Evolutionary conservation across 2,329 filamentous ascomycete genomes (phyloP).

Genomic region (Pezicula rhizophila): DNA sequence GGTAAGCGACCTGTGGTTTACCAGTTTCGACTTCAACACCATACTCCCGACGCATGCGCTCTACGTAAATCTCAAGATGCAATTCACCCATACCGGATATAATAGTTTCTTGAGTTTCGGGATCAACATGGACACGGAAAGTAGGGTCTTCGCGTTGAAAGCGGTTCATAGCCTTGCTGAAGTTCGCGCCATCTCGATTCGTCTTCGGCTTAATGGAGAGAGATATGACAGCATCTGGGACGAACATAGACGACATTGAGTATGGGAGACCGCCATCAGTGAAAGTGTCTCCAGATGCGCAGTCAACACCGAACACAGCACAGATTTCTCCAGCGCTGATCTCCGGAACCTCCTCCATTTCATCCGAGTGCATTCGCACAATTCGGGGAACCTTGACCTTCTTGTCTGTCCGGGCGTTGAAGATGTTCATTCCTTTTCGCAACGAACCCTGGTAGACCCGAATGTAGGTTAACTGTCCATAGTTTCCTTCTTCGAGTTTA

Average conservation of each 20-base stretch:
- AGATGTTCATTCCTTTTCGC: constrained; percentile 82
- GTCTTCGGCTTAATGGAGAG: constrained; percentile 95
- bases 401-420: constrained; percentile 90
- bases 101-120: constrained; percentile 91
- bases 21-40: constrained; percentile 94
- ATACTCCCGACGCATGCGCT: constrained; percentile 95
- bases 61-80: constrained; percentile 94
- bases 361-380: constrained; percentile 98
- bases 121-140: constrained; percentile 88
- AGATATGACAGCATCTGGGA: constrained; percentile 96
- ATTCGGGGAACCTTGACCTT: constrained; percentile 96
- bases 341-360: constrained; percentile 94
- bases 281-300: constrained; percentile 95
- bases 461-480: constrained; percentile 96
- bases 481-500: constrained; percentile 98
- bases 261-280: constrained; percentile 90
- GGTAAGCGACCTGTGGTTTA: constrained; percentile 92
- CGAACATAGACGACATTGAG: constrained; percentile 96
- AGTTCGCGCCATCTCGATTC: constrained; percentile 85
- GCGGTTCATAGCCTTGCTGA: constrained; percentile 97
- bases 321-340: constrained; percentile 97
- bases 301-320: constrained; percentile 96
- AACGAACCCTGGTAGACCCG: constrained; percentile 94
- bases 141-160: constrained; percentile 98
- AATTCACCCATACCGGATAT: constrained; percentile 98